Conservation (phyloP, 179 eudicot species). For the Spergularia azorica region DNA sequence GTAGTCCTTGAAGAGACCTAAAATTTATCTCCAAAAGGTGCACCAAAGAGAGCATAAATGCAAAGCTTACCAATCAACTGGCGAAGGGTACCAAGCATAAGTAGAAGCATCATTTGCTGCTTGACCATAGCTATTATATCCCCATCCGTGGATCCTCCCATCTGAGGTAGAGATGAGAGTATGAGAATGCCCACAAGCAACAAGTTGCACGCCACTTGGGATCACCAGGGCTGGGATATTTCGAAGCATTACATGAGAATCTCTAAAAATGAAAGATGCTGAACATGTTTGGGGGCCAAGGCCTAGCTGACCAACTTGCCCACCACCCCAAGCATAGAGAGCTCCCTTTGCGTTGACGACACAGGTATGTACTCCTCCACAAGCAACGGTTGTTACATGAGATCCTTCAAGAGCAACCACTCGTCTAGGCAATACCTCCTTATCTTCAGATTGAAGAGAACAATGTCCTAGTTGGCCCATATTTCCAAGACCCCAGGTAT, state of each 20-base stretch:
- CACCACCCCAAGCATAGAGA: constrained; percentile 97
- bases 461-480: constrained; percentile 99
- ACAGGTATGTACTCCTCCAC: constrained; percentile 98
- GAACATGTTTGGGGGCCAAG: constrained; percentile 78
- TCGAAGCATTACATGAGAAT: constrained; percentile 63
- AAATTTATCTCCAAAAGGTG: not conserved
- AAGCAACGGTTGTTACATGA: constrained; percentile 57
- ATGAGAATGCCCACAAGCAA: constrained; percentile 97
- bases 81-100: constrained; percentile 99
- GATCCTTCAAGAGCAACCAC: constrained; percentile 82
- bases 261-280: constrained; percentile 66
- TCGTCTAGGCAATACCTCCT: constrained; percentile 85
- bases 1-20: not conserved
- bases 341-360: constrained; percentile 85
- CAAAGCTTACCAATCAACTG: constrained; percentile 86
- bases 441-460: constrained; percentile 88
- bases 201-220: constrained; percentile 70
- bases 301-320: constrained; percentile 93
- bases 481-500: constrained; percentile 97
- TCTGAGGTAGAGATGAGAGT: constrained; percentile 82
- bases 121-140: constrained; percentile 94
- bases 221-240: constrained; percentile 81
- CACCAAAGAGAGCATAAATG: not conserved
- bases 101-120: constrained; percentile 90
- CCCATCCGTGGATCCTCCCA: constrained; percentile 98